Evolutionary conservation across 2,329 filamentous ascomycete genomes (phyloP), one percentile per base, ranked within the genome.

Genomic region (Sphaerulina vaccinii): DNA sequence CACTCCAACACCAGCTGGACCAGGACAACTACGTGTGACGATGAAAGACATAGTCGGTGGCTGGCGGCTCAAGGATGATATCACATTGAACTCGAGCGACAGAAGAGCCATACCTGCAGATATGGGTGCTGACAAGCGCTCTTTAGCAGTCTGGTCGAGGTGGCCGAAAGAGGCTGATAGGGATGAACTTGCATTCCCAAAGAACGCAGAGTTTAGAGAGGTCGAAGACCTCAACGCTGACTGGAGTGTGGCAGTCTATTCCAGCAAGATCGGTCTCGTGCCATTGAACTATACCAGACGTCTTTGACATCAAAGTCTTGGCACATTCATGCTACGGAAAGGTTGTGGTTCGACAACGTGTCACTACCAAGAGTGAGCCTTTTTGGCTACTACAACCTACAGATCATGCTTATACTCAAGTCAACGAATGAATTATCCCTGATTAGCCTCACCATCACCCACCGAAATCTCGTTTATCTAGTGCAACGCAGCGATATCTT

Each of bases 211-310:
- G 69, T 81, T 97, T 11, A 79, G 79, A 5, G 92, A 97, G 73
- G 83, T 87, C 32, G 86, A 92, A 67, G 87, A 93, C 68, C 83
- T 95, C 41, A 96, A 96, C 68, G 88, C 86, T 15, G 90, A 96
- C 68, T 97, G 91, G 91, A 90, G 81, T 64, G 87, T 86, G 73
- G 92, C 92, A 0, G 83, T 84, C 22, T 96, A 95, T 75, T 90
- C 90, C 72, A 90, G 90, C 0, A 75, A 73, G 19, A 84, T 82
- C 61, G 91, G 90, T 0, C 63, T 96, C 58, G 95, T 96, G 66
- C 91, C 91, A 3, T 84, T 85, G 5, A 80, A 82, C 6, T 92
- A 92, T 76, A 87, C 90, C 21, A 75, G 74, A 54, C 50, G 52
- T 19, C 16, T 54, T 7, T 33, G 40, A 42, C 15, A 22, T 3